Evolutionary conservation across 352 stramenopile species (phyloP).

Genomic region (Phytophthora boehmeriae): DNA sequence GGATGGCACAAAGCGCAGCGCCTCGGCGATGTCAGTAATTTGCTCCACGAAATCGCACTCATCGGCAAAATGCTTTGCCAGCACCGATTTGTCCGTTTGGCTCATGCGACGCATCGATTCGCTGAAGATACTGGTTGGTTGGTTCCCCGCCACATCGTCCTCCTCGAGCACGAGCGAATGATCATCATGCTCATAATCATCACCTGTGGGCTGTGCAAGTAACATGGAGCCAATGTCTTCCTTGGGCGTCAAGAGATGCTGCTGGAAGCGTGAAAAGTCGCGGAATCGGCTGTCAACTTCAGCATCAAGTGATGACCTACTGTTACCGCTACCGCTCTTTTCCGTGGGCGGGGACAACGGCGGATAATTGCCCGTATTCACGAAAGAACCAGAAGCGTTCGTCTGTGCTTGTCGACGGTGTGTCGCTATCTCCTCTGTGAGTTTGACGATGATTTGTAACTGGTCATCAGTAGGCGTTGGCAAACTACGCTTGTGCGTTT

Average conservation of each 20-base stretch:
- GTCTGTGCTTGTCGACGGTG: conserved; percentile 64
- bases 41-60: conserved; percentile 91
- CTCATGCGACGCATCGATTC: conserved; percentile 76
- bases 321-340: conserved; percentile 21
- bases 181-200: conserved; percentile 53
- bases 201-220: conserved; percentile 35
- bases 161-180: conserved; percentile 57
- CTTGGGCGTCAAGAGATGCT: conserved; percentile 84
- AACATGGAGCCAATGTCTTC: conserved; percentile 61
- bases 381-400: conserved; percentile 26
- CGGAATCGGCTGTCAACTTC: conserved; percentile 77
- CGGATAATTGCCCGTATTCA: conserved; percentile 35
- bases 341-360: conserved; percentile 43
- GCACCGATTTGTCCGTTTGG: conserved; percentile 76
- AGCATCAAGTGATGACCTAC: conserved; percentile 33
- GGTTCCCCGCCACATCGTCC: conserved; percentile 70
- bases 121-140: conserved; percentile 78
- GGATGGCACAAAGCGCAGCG: conserved; percentile 81
- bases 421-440: conserved; percentile 76
- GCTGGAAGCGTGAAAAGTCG: conserved; percentile 87
- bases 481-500: conserved; percentile 63
- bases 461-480: conserved; percentile 87
- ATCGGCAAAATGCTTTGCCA: conserved; percentile 86
- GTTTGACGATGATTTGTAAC: conserved; percentile 77
- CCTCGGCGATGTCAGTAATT: conserved; percentile 87